A percentile compares a stretch with the other conserved stretches of the same genome.
phyloP scores from a whole-genome alignment of 192 early-diverging fungal genomes.

The Podila clonocystis region DNA sequence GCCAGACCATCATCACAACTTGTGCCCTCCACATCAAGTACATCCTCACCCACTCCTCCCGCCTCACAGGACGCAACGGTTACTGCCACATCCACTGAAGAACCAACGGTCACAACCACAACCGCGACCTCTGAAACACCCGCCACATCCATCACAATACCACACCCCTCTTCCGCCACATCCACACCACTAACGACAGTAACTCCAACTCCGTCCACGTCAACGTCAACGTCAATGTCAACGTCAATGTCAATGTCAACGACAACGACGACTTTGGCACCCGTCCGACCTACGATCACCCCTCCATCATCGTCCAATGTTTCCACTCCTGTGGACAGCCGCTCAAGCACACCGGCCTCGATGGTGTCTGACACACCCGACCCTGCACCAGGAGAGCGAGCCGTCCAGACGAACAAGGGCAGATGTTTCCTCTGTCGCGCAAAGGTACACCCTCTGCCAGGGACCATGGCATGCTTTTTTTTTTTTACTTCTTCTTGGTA shows the following conservation, averaged over 20 bases:
- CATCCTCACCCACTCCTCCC: background rate
- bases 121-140: background rate
- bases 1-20: conserved; percentile 1
- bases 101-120: background rate
- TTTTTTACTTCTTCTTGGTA: background rate
- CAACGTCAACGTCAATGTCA: conserved; percentile 3
- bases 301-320: conserved; percentile 20
- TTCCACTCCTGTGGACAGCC: conserved; percentile 25
- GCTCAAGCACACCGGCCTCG: conserved; percentile 44
- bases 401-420: conserved; percentile 72
- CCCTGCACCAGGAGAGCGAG: conserved; percentile 57
- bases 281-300: conserved; percentile 1
- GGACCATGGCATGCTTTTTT: too few species aligned
- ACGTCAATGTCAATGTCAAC: conserved; percentile 9
- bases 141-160: conserved; percentile 3
- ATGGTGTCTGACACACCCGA: conserved; percentile 27
- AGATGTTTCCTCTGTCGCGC: conserved; percentile 74
- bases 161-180: conserved; percentile 21
- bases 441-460: conserved; percentile 57
- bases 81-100: background rate
- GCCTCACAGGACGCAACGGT: background rate
- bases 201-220: conserved; percentile 17
- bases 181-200: conserved; percentile 16
- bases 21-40: too few species aligned
- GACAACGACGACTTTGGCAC: conserved; percentile 1